Evolutionary conservation across 305 asterid species (phyloP), one percentile per base, ranked within the genome.

Genomic region (Plantago coronopus): DNA sequence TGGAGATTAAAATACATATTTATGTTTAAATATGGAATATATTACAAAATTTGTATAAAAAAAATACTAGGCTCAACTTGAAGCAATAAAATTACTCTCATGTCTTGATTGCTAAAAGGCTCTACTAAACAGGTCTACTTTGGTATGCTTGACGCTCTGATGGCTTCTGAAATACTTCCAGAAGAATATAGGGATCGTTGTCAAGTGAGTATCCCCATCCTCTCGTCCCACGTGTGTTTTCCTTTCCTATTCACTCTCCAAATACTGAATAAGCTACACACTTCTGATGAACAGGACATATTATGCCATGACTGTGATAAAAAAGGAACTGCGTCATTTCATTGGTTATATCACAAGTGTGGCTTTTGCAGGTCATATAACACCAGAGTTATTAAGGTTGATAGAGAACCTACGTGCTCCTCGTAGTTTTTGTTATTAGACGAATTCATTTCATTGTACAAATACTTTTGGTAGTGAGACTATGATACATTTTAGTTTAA

Each of bases 291-390:
- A 57, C 83, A 91, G 98, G 94, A 89, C 50, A 80, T 91, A 59
- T 71, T 91, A 75, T 91, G 98, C 84, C 85, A 89, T 12, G 98
- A 91, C 76, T 91, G 98, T 53, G 89, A 78, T 57, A 80, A 61
- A 72, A 91, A 77, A 67, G 98, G 97, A 65, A 73, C 74, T 5
- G 90, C 98, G 18, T 78, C 91, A 50, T 91, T 88, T 65, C 97
- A 91, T 57, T 91, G 98, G 98, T 67, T 91, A 72, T 91, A 91
- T 61, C 98, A 84, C 79, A 91, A 91, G 77, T 91, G 98, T 72
- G 80, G 88, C 48, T 68, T 27, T 48, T 89, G 98, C 37, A 89
- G 96, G 53, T 89, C 97, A 38, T 91, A 91, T 76, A 91, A 82
- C 55, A 86, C 98, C 53, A 66, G 98, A 76, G 95, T 89, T 16